A percentile compares a stretch with the other conserved stretches of the same genome.
phyloP scores from a whole-genome alignment of 257 asterid species.

The Solanum bukasovii region DNA sequence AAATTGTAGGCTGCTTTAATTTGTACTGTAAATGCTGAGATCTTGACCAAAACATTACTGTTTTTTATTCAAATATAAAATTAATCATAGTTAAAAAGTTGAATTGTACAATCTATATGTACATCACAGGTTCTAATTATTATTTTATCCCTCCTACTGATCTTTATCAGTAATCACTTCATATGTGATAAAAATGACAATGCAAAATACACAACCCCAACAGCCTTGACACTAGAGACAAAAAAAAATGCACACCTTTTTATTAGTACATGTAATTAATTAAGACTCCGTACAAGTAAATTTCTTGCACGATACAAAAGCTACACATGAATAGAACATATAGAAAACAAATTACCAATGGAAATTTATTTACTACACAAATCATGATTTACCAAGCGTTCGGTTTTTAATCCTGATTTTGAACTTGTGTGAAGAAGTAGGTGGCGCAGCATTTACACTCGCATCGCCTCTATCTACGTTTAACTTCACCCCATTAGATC shows the following conservation, averaged over 20 bases:
- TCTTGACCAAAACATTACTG: neutral
- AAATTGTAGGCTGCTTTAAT: neutral
- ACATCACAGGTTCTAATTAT: neutral
- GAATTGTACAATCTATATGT: neutral
- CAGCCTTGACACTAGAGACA: neutral
- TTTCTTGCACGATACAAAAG: neutral
- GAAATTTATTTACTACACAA: slow-evolving; percentile 4
- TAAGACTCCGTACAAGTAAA: neutral
- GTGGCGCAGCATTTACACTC: slow-evolving; percentile 21
- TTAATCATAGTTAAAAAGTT: neutral
- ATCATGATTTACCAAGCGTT: slow-evolving; percentile 39
- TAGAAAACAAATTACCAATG: neutral
- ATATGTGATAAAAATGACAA: neutral
- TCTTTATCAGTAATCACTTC: neutral
- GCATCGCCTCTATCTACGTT: slow-evolving; percentile 27
- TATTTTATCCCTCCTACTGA: neutral
- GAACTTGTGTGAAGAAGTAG: slow-evolving; percentile 46
- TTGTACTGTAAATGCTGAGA: neutral
- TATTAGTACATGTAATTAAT: neutral
- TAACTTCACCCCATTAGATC: slow-evolving; percentile 20
- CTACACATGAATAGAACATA: neutral
- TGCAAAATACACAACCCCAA: neutral
- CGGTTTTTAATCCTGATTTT: slow-evolving; percentile 72
- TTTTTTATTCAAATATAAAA: neutral
- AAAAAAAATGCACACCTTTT: neutral